Conservation (phyloP, 164 flowering plant species). For the Vitis cinerea region DNA sequence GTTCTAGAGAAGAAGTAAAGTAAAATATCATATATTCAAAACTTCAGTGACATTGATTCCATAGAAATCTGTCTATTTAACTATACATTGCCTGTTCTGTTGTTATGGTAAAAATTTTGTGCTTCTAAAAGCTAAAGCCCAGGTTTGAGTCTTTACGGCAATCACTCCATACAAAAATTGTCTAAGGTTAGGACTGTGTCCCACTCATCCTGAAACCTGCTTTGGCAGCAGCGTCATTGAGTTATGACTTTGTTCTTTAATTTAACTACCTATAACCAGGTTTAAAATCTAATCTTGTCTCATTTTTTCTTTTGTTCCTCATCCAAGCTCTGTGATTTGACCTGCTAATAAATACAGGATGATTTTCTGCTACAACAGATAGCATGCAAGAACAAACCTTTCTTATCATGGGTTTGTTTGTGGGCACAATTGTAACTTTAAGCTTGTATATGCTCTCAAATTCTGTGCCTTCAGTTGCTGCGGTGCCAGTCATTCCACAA, state of each 20-base stretch:
- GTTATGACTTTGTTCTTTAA: background rate
- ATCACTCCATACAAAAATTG: no score
- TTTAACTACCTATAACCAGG: no score
- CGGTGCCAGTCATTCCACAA: conserved; percentile 99
- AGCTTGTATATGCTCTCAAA: conserved; percentile 98
- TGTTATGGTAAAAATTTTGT: background rate
- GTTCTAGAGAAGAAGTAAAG: background rate
- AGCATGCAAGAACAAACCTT: conserved; percentile 51
- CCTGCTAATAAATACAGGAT: background rate
- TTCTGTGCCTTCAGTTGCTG: conserved; percentile 95
- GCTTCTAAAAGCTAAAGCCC: no score
- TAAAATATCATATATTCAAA: background rate
- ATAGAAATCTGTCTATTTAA: background rate
- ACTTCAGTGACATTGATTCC: background rate
- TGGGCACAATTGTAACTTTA: conserved; percentile 95
- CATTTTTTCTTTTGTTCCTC: background rate
- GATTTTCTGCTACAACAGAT: background rate
- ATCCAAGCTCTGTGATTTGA: background rate
- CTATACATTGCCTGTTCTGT: background rate
- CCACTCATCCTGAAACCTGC: no score
- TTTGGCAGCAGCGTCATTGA: no score
- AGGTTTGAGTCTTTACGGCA: no score
- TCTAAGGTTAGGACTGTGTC: no score
- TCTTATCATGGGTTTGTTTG: conserved; percentile 96
- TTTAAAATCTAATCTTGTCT: no score